Evolutionary conservation across 78 protist genomes (phyloP), one percentile per base, ranked within the genome.

Genomic region (Mastigamoeba balamuthi): DNA sequence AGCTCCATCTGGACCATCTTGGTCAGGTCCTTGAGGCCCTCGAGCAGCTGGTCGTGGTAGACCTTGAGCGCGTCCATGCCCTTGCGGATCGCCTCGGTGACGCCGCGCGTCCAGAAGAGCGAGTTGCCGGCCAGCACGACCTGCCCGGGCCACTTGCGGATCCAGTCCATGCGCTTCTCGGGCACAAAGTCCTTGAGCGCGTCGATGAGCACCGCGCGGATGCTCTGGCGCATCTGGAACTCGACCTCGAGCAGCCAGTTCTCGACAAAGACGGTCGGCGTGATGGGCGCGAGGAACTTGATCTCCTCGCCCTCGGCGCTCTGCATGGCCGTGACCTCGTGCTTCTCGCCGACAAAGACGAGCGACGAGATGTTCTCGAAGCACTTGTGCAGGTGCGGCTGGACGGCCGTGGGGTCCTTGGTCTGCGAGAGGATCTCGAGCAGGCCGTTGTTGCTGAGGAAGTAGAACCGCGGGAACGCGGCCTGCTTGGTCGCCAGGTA

Each of bases 401-500:
- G 77, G 53, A 82, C 74, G 35, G 76, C 58, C 7, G 53, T 6
- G 42, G 91, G 93, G 67, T 88, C 88, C 71, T 76, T 43, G 25
- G 89, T 72, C 84, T 88, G 91, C 4, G 92, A 85, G 17, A 93
- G 86, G 68, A 91, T 91, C 74, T 81, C 86, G 38, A 94, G 71
- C 69, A 94, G 72, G 58, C 91, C 97, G 41, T 91, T 91, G 72
- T 89, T 81, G 66, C 94, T 85, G n/a, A 94, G 72, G 83, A 94
- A 94, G 75, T 94, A 94, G 89, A 94, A 94, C 28, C 97, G 88
- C 28, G 92, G 79, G 76, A 94, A 94, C 33, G 75, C 85, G 2
- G 63, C 53, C 0, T 95, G 69, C 81, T 94, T 94, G 9, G 89
- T 85, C 72, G 86, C 95, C 28, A 94, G 82, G 74, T 93, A 93